Evolutionary conservation across 768 basidiomycete species (phyloP).

Genomic region (Sarcodon aspratus): DNA sequence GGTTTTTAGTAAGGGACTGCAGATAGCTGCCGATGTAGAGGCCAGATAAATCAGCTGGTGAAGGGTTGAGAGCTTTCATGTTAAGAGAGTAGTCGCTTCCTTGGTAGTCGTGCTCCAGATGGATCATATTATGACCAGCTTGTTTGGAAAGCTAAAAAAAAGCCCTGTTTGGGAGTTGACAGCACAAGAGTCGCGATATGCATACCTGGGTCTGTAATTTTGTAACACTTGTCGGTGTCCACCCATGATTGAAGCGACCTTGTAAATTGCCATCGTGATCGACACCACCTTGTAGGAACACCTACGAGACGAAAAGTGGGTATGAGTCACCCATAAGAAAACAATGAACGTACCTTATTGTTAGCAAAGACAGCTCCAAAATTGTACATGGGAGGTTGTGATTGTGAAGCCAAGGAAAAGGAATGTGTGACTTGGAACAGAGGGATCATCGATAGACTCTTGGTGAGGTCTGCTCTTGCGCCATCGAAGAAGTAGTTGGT

Average conservation of each 20-base stretch:
- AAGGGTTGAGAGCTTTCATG: constrained; percentile 85
- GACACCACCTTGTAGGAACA: constrained; percentile 86
- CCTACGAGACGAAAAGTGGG: constrained; percentile 28
- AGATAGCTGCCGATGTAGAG: constrained; percentile 88
- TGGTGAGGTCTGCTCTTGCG: constrained; percentile 90
- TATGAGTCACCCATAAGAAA: constrained; percentile 8
- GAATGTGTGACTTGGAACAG: constrained; percentile 98
- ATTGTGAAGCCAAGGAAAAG: constrained; percentile 82
- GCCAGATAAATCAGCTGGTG: constrained; percentile 76
- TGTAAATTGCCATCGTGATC: constrained; percentile 91
- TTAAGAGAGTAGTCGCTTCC: constrained; percentile 83
- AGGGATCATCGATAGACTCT: constrained; percentile 87
- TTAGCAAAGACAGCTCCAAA: constrained; percentile 92
- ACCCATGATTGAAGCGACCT: constrained; percentile 82
- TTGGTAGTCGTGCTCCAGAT: constrained; percentile 88
- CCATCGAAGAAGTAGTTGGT: constrained; percentile 97
- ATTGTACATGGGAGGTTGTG: constrained; percentile 80
- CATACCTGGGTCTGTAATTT: constrained; percentile 85
- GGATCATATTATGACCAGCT: constrained; percentile 81
- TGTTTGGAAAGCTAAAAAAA: constrained; percentile 55
- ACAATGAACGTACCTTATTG: constrained; percentile 42
- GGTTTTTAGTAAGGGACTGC: constrained; percentile 83
- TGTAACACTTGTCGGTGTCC: constrained; percentile 65
- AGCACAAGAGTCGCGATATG: background rate
- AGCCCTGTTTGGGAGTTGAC: constrained; percentile 8